phyloP scores from a whole-genome alignment of 306 rosid genomes.

The Aeschynomene evenia region DNA sequence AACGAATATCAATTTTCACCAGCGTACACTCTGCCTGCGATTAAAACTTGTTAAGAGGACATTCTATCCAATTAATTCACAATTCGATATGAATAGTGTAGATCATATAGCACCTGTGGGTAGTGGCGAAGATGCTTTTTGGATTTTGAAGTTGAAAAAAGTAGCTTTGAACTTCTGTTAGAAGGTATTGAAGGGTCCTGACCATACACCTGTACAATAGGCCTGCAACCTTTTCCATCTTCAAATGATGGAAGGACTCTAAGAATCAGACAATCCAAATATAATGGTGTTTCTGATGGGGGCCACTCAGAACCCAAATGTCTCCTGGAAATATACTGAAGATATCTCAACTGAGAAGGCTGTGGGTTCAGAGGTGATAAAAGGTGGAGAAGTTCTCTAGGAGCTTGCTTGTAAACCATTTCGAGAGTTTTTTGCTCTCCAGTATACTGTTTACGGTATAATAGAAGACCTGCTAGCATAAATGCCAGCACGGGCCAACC shows the following conservation, averaged over 20 bases:
- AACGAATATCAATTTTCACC: slow-evolving; percentile 80
- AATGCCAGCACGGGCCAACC: slow-evolving; percentile 99
- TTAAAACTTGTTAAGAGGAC: slow-evolving; percentile 46
- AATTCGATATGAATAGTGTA: slow-evolving; percentile 30
- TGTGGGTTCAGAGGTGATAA: slow-evolving; percentile 86
- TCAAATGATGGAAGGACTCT: slow-evolving; percentile 77
- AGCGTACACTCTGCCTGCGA: slow-evolving; percentile 89
- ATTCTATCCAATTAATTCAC: slow-evolving; percentile 29
- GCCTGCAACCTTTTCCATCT: slow-evolving; percentile 82
- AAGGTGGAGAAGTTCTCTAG: slow-evolving; percentile 77
- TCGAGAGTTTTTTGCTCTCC: slow-evolving; percentile 97
- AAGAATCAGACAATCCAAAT: slow-evolving; percentile 82
- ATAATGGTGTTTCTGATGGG: slow-evolving; percentile 79
- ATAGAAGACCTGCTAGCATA: slow-evolving; percentile 90
- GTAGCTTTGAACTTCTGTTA: slow-evolving; percentile 81
- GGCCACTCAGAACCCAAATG: slow-evolving; percentile 89
- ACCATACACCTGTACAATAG: slow-evolving; percentile 75
- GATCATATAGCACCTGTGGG: slow-evolving; percentile 68
- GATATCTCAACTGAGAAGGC: slow-evolving; percentile 98
- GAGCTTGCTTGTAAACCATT: slow-evolving; percentile 99
- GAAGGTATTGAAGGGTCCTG: slow-evolving; percentile 79
- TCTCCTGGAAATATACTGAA: slow-evolving; percentile 90
- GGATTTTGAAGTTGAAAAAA: slow-evolving; percentile 63
- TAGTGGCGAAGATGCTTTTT: slow-evolving; percentile 58
- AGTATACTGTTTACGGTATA: slow-evolving; percentile 84